Base-by-base conservation (phyloP, 495 filamentous ascomycete genomes). In the Friedmanniomyces simplex region DNA sequence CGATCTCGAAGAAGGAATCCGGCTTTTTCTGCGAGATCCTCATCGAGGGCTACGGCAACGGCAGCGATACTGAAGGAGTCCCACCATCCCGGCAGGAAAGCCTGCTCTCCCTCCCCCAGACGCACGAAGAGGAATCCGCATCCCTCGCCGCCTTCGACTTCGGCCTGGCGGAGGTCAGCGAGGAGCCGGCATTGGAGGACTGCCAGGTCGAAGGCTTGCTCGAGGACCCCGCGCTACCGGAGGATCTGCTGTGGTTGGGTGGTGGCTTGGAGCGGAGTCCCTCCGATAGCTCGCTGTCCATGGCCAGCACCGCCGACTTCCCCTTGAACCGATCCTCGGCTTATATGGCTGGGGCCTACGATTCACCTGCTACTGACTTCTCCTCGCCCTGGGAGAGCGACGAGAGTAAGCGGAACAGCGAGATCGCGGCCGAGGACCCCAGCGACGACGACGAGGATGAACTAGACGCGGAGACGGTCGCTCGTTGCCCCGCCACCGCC, bases 31-130 rank as follows among this genome's bases (percentile, higher is more conserved):
- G 62, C 46, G 67, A 71, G 53, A 70, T 70, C 22, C 36, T 70
- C 4, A 59, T 71, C 7, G 68, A 70, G 5, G 66, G 66, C 11
- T 70, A 71, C 32, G 68, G 68, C 18, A 70, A 70, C 43, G 66
- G 68, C 16, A 28, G 21, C 18, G 48, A 39, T 30, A 43, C n/a
- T 18, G n/a, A n/a, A n/a, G 21, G 14, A 39, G 32, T 11, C 2
- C 2, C n/a, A 10, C 8, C n/a, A 39, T 32, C 28, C 28, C 47
- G 13, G 1, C 28, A n/a, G 20, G 14, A 39, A 10, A 57, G 20
- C n/a, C 2, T 42, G 30, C n/a, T 49, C 8, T 49, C 53, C 8
- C 12, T 47, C 14, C 4, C 20, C 14, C 4, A 34, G 41, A 8
- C 8, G 53, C 20, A 47, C 4, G 24, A 18, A 34, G 37, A 54